phyloP scores from a whole-genome alignment of 768 basidiomycete species.

The Pleurotus platypus region DNA sequence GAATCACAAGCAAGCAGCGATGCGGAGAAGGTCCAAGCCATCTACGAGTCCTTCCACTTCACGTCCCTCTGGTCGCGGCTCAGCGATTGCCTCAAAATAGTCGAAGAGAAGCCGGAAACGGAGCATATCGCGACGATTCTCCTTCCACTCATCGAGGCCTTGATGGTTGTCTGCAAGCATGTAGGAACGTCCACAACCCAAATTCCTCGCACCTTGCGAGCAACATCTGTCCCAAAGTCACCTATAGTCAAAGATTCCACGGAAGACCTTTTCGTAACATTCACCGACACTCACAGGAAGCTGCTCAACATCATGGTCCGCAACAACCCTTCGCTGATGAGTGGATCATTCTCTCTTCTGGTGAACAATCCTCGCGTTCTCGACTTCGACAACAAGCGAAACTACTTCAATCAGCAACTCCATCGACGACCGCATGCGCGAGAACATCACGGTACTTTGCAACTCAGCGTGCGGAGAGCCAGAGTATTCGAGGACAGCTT shows the following conservation, averaged over 20 bases:
- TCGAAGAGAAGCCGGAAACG: slow-evolving; percentile 76
- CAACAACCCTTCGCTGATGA: slow-evolving; percentile 97
- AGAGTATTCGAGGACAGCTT: slow-evolving; percentile 98
- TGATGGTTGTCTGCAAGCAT: slow-evolving; percentile 99
- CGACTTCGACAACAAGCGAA: slow-evolving; percentile 99
- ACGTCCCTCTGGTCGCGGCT: slow-evolving; percentile 84
- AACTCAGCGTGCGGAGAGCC: slow-evolving; percentile 84
- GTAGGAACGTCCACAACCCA: slow-evolving; percentile 64
- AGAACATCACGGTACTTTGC: slow-evolving; percentile 80
- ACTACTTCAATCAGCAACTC: slow-evolving; percentile 90
- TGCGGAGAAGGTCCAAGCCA: slow-evolving; percentile 77
- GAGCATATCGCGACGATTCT: slow-evolving; percentile 91
- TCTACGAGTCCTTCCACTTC: slow-evolving; percentile 92
- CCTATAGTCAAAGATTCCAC: slow-evolving; percentile 70
- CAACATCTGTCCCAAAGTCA: slow-evolving; percentile 66
- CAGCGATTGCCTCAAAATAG: slow-evolving; percentile 81
- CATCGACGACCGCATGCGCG: slow-evolving; percentile 78
- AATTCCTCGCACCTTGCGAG: slow-evolving; percentile 50
- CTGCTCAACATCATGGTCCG: slow-evolving; percentile 96
- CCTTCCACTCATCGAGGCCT: slow-evolving; percentile 89
- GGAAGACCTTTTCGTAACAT: slow-evolving; percentile 89
- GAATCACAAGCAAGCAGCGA: slow-evolving; percentile 40
- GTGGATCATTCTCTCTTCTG: slow-evolving; percentile 94
- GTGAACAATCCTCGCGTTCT: slow-evolving; percentile 95
- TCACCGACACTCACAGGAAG: slow-evolving; percentile 92